Percentiles rank a stretch among this genome's conserved stretches.
phyloP scores from a whole-genome alignment of 768 basidiomycete species.

The Coprinopsis strossmayeri region DNA sequence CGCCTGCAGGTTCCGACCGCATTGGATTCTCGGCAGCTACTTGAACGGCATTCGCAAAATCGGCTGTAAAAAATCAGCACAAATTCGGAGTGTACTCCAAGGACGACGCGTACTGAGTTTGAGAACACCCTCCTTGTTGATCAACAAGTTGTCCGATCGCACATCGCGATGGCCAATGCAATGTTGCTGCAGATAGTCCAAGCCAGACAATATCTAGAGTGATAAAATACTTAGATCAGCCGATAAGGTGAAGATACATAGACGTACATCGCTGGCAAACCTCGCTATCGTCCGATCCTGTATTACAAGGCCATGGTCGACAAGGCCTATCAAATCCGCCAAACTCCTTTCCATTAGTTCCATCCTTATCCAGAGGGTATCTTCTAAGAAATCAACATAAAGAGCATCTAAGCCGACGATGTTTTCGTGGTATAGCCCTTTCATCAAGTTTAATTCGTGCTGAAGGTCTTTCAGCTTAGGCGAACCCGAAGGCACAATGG shows the following conservation, averaged over 20 bases:
- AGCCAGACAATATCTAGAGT: slow-evolving; percentile 54
- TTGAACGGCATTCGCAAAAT: slow-evolving; percentile 73
- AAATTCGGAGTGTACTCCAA: not conserved
- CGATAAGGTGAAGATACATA: not conserved
- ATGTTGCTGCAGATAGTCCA: slow-evolving; percentile 58
- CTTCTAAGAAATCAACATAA: slow-evolving; percentile 61
- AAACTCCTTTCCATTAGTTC: slow-evolving; percentile 86
- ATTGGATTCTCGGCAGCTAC: slow-evolving; percentile 46
- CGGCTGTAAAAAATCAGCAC: slow-evolving; percentile 38
- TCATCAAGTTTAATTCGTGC: slow-evolving; percentile 56
- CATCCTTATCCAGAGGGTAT: slow-evolving; percentile 81
- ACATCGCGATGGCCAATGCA: slow-evolving; percentile 79
- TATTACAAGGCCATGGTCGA: slow-evolving; percentile 53
- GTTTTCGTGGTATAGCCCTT: slow-evolving; percentile 51
- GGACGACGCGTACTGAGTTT: slow-evolving; percentile 55
- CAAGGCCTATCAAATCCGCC: slow-evolving; percentile 70
- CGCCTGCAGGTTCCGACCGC: slow-evolving; percentile 56
- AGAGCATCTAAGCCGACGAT: slow-evolving; percentile 62
- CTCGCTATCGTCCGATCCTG: slow-evolving; percentile 66
- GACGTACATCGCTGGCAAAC: slow-evolving; percentile 71
- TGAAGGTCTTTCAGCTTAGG: slow-evolving; percentile 60
- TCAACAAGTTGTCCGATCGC: slow-evolving; percentile 74
- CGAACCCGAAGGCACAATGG: slow-evolving; percentile 48
- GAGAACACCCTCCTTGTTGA: slow-evolving; percentile 62
- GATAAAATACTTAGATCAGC: slow-evolving; percentile 5